Evolutionary conservation across 164 flowering plant genomes (phyloP).

Genomic region (Vitis labrusca): DNA sequence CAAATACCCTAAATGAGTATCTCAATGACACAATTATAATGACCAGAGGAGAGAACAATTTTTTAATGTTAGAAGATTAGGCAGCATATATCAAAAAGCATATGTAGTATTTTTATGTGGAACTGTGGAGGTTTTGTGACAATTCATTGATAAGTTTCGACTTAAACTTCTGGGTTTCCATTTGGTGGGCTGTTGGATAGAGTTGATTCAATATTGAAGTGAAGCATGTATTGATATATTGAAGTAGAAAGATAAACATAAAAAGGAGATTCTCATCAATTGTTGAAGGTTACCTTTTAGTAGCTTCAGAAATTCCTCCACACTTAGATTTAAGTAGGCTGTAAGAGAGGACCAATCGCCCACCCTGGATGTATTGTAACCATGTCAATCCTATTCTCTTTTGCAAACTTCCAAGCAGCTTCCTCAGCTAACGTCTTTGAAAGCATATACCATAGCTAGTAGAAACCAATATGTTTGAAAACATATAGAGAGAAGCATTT

Average conservation of each 20-base stretch:
- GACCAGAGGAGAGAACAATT: too few relatives aligned
- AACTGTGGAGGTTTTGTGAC: too few relatives aligned
- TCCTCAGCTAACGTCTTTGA: not conserved
- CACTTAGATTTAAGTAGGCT: not conserved
- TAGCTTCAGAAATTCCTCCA: too few relatives aligned
- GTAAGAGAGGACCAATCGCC: not conserved
- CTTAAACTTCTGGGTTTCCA: not conserved
- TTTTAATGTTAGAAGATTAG: too few relatives aligned
- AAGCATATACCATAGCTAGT: not conserved
- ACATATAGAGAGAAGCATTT: not conserved
- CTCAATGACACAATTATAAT: too few relatives aligned
- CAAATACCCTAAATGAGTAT: too few relatives aligned
- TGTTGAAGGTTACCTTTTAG: too few relatives aligned
- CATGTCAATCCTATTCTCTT: constrained; percentile 4
- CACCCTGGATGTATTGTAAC: not conserved
- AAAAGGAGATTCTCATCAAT: too few relatives aligned
- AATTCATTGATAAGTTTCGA: not conserved
- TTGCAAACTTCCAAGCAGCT: not conserved
- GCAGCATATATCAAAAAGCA: too few relatives aligned
- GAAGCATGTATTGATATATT: too few relatives aligned
- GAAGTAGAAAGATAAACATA: too few relatives aligned
- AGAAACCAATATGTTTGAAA: not conserved
- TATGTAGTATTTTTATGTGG: too few relatives aligned
- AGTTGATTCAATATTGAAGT: not conserved
- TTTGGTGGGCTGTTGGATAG: not conserved